These are phyloP conservation scores for Niebla homalea DNA, from an alignment of 495 filamentous ascomycete species.

Conservation along the genomic window DNA sequence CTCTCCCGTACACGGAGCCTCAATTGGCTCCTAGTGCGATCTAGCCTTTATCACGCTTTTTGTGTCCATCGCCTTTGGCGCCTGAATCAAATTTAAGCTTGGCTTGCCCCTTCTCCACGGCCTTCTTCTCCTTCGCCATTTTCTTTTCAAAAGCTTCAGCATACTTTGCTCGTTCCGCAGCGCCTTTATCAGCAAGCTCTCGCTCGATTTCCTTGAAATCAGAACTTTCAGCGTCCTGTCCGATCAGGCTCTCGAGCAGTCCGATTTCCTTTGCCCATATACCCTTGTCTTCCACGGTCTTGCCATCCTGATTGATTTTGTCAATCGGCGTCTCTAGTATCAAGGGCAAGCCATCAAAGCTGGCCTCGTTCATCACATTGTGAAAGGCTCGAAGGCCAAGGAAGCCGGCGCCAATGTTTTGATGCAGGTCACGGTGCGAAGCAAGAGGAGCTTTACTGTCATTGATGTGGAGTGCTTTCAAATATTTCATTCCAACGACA, in stretches of 20 bases:
- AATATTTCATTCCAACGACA: slow-evolving; percentile 65
- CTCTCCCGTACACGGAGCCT: no score
- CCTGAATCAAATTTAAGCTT: slow-evolving; percentile 7
- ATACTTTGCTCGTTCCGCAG: slow-evolving; percentile 55
- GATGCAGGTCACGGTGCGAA: slow-evolving; percentile 73
- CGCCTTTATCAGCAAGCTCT: slow-evolving; percentile 53
- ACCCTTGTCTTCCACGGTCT: slow-evolving; percentile 52
- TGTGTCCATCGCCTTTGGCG: no score
- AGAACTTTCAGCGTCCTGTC: slow-evolving; percentile 55
- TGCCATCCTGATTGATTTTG: slow-evolving; percentile 32
- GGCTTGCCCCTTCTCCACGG: slow-evolving; percentile 12
- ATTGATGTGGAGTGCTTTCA: slow-evolving; percentile 81
- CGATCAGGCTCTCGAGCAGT: slow-evolving; percentile 76
- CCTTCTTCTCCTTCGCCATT: slow-evolving; percentile 21
- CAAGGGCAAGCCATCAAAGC: slow-evolving; percentile 73
- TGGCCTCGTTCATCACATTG: slow-evolving; percentile 71
- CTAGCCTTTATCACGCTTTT: no score
- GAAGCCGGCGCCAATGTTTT: slow-evolving; percentile 89
- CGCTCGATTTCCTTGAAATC: slow-evolving; percentile 54
- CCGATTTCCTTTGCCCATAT: slow-evolving; percentile 83
- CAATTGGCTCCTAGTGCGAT: no score
- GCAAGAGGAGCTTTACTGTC: slow-evolving; percentile 79
- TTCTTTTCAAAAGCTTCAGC: slow-evolving; percentile 66
- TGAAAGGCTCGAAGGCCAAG: slow-evolving; percentile 82
- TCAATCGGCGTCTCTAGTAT: slow-evolving; percentile 91